Evolutionary conservation across 208 protist species (phyloP).

Genomic region (Strigomonas culicis): DNA sequence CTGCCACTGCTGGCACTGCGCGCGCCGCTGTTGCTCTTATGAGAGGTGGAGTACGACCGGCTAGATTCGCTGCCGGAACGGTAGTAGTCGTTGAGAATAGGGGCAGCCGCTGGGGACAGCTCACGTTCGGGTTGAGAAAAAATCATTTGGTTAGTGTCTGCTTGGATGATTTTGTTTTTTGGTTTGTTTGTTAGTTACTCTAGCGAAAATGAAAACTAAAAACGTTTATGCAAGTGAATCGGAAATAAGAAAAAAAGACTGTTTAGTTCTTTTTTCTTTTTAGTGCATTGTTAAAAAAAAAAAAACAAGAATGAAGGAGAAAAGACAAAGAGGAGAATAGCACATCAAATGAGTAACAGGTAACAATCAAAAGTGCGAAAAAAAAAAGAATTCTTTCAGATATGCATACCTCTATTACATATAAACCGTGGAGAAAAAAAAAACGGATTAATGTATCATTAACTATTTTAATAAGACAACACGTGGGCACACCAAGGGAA

Average conservation of each 20-base stretch:
- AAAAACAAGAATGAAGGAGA: background rate
- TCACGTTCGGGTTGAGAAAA: no score
- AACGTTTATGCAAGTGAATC: background rate
- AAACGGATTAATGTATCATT: background rate
- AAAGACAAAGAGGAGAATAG: background rate
- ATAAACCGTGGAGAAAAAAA: constrained; percentile 8
- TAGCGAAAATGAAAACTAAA: background rate
- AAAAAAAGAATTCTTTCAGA: background rate
- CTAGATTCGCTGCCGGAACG: background rate
- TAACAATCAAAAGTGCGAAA: background rate
- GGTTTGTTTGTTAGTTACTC: background rate
- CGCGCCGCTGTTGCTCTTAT: constrained; percentile 2
- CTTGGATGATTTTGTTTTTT: no score
- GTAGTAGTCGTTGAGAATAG: background rate
- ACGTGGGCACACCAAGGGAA: constrained; percentile 1
- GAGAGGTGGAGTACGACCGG: background rate
- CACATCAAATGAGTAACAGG: background rate
- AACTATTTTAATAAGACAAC: background rate
- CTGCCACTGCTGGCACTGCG: background rate
- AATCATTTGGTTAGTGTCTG: no score
- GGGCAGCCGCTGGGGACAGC: background rate
- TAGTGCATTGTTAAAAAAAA: background rate
- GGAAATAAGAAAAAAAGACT: background rate
- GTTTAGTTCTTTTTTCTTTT: background rate
- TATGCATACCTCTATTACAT: background rate